Evolutionary conservation across 2,329 filamentous ascomycete species (phyloP), one percentile per base, ranked within the genome.

Genomic region (Zasmidium angulare): DNA sequence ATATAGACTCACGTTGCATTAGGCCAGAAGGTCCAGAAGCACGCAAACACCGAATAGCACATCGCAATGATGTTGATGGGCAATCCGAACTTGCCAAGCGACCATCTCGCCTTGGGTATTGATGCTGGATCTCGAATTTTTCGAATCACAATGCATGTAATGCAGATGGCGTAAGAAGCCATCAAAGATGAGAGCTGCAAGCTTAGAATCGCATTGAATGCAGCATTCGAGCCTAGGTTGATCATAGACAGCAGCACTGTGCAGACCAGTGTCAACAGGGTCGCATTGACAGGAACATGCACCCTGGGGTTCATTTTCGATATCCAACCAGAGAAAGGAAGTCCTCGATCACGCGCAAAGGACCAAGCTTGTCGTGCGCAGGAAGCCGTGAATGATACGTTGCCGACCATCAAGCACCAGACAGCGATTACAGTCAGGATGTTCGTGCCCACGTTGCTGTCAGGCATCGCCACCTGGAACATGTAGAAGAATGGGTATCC

Each of bases 1-100:
- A 17, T 7, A 17, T 4, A 14, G 4, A 43, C 36, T 43, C n/a
- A 43, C 40, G 59, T 62, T 12, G 59, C 50, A 29, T 62, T 63
- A n/a, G 61, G 61, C 63, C 63, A 65, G 48, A 65, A 65, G 0
- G 63, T 61, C 60, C 63, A 65, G 53, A 65, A 65, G 47, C 63
- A 58, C 1, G 63, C 63, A 52, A 65, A 65, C 3, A 53, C 53
- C 7, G 63, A 52, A 49, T 65, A 65, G 11, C 43, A 47, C 14
- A 51, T 55, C 19, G 63, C 61, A 26, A 62, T 22, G 36, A 61
- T 56, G 26, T 65, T 65, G 19, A 65, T 60, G 1, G 58, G 47
- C 9, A 65, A 50, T 2, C 60, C 63, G 22, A 54, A 17, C 21
- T 48, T 56, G 2, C 63, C 68, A 6, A 71, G 59, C 1, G 62